Evolutionary conservation across 176 grass and related monocot genomes (phyloP).

Genomic region (Metroxylon sagu): DNA sequence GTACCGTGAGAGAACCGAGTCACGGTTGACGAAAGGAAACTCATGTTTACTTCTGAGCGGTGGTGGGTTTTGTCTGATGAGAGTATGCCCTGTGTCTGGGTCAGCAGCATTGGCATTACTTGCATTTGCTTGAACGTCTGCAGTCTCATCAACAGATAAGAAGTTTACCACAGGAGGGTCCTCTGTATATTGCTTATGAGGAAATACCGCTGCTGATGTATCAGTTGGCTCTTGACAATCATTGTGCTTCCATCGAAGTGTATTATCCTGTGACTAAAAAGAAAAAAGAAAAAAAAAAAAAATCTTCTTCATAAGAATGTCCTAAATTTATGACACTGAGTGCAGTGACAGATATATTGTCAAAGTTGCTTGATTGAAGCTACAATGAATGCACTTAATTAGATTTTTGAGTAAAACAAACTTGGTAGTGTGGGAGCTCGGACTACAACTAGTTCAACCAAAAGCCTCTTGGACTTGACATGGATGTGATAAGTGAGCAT

Average conservation of each 20-base stretch:
- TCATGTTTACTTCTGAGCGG: conserved; percentile 32
- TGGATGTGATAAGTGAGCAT: too few species aligned
- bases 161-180: conserved; percentile 31
- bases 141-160: conserved; percentile 33
- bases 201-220: conserved; percentile 25
- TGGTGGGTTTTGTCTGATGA: conserved; percentile 18
- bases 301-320: too few species aligned
- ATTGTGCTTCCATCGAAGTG: conserved; percentile 11
- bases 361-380: too few species aligned
- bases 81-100: not conserved
- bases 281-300: not conserved
- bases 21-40: conserved; percentile 45
- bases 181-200: conserved; percentile 17
- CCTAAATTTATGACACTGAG: too few species aligned
- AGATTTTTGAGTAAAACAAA: too few species aligned
- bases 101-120: conserved; percentile 7
- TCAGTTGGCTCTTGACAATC: conserved; percentile 11
- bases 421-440: too few species aligned
- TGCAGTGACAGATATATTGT: too few species aligned
- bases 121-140: conserved; percentile 29
- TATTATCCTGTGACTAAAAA: not conserved
- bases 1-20: conserved; percentile 66
- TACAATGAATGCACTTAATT: too few species aligned
- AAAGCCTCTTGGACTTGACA: too few species aligned
- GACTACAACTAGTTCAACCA: too few species aligned